These are phyloP conservation scores for Colletotrichum musae DNA, from an alignment of 2,329 filamentous ascomycete genomes.

Conservation along the genomic window DNA sequence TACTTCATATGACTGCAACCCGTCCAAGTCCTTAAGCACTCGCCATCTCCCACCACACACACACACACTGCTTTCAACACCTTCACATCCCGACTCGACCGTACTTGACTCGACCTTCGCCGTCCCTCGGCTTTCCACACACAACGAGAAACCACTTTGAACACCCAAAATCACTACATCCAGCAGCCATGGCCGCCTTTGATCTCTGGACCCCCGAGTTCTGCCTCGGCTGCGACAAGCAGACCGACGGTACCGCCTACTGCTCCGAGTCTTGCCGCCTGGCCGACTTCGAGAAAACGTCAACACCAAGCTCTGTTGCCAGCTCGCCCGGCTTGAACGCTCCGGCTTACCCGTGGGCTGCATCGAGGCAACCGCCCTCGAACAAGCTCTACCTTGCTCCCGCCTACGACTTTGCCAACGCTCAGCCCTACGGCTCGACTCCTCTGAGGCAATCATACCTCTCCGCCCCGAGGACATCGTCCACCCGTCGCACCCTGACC, in stretches of 20 bases:
- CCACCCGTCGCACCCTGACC: conserved; percentile 58
- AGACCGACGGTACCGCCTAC: conserved; percentile 86
- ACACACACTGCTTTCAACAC: neutral
- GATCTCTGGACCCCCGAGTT: conserved; percentile 88
- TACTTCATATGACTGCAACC: conserved; percentile 34
- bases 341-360: conserved; percentile 65
- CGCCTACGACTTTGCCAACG: conserved; percentile 80
- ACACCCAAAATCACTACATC: conserved; percentile 1
- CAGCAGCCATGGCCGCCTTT: conserved; percentile 38
- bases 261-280: conserved; percentile 94
- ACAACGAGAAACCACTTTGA: neutral
- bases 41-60: neutral
- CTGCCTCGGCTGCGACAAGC: conserved; percentile 94
- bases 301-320: conserved; percentile 69
- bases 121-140: neutral
- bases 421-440: conserved; percentile 70
- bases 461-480: conserved; percentile 49
- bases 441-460: conserved; percentile 60
- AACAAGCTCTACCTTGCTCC: conserved; percentile 78
- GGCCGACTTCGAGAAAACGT: conserved; percentile 85
- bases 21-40: conserved; percentile 20
- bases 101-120: neutral
- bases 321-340: conserved; percentile 69
- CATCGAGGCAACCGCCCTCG: conserved; percentile 48
- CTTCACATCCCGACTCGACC: neutral